phyloP scores from a whole-genome alignment of 257 asterid genomes.

The Fraxinus americana region DNA sequence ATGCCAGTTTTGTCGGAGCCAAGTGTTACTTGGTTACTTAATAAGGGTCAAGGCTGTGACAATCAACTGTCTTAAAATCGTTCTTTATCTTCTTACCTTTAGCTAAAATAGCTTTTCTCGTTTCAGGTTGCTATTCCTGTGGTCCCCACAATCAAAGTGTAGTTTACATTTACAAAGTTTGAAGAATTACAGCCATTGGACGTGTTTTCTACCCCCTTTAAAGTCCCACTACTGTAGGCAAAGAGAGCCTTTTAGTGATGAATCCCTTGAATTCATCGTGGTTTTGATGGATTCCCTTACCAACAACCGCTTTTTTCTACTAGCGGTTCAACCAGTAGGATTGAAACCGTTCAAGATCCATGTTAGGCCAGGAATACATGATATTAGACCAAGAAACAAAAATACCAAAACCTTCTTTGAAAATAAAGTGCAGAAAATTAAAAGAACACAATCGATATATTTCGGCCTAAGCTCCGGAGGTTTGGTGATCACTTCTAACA shows the following conservation, averaged over 20 bases:
- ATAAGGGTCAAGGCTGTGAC: too few species aligned
- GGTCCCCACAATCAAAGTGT: conserved; percentile 82
- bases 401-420: too few species aligned
- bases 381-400: too few species aligned
- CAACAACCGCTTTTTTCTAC: conserved; percentile 55
- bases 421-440: too few species aligned
- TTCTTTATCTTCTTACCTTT: background rate
- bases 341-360: conserved; percentile 68
- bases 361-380: too few species aligned
- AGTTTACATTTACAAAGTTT: conserved; percentile 86
- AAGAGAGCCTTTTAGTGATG: background rate
- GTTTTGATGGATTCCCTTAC: conserved; percentile 90
- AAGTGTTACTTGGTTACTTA: too few species aligned
- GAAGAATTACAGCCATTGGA: conserved; percentile 83
- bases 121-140: conserved; percentile 89
- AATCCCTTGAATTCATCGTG: conserved; percentile 72
- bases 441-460: too few species aligned
- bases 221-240: conserved; percentile 51
- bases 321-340: conserved; percentile 53
- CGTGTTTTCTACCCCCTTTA: conserved; percentile 89
- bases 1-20: too few species aligned
- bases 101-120: background rate
- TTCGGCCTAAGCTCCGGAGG: too few species aligned
- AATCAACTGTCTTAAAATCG: too few species aligned
- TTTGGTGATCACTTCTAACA: too few species aligned